A percentile compares a stretch with the other conserved stretches of the same genome.
Evolutionary conservation across 495 filamentous ascomycete genomes (phyloP).

Genomic region (Penicillium angulare): DNA sequence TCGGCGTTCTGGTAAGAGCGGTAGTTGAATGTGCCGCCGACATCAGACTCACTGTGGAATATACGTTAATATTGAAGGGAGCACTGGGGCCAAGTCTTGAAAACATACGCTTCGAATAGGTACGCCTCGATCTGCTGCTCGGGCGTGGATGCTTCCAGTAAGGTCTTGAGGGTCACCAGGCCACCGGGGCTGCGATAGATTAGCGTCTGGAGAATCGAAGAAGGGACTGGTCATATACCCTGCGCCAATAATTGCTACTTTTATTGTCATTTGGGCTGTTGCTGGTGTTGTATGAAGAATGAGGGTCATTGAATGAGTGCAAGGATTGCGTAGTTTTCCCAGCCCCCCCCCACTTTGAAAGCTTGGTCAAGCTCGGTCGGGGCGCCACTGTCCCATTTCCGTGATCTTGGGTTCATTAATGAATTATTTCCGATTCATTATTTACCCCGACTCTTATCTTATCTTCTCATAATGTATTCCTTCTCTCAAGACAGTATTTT

Average conservation of each 20-base stretch:
- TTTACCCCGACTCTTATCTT: no score
- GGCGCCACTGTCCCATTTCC: no score
- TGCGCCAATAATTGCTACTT: slow-evolving; percentile 11
- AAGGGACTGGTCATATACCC: neutral
- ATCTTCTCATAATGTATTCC: no score
- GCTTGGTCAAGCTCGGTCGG: no score
- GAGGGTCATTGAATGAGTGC: neutral
- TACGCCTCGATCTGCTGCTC: slow-evolving; percentile 14
- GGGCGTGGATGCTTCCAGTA: slow-evolving; percentile 13
- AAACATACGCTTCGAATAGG: slow-evolving; percentile 16
- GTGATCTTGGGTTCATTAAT: no score
- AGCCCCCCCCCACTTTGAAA: no score
- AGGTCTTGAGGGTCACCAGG: slow-evolving; percentile 16
- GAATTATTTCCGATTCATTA: no score
- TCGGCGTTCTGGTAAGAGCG: slow-evolving; percentile 18
- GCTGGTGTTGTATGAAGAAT: neutral
- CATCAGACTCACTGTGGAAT: slow-evolving; percentile 5
- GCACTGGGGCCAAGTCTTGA: neutral
- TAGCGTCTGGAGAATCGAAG: neutral
- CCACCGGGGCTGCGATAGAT: slow-evolving; percentile 7
- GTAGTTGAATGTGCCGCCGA: slow-evolving; percentile 19
- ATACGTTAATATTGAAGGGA: neutral
- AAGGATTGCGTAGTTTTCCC: no score
- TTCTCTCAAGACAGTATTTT: no score
- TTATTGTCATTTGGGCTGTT: slow-evolving; percentile 8